Conservation (phyloP, 1,284 basidiomycete species). For the Neotropicomus parvogracilis region DNA sequence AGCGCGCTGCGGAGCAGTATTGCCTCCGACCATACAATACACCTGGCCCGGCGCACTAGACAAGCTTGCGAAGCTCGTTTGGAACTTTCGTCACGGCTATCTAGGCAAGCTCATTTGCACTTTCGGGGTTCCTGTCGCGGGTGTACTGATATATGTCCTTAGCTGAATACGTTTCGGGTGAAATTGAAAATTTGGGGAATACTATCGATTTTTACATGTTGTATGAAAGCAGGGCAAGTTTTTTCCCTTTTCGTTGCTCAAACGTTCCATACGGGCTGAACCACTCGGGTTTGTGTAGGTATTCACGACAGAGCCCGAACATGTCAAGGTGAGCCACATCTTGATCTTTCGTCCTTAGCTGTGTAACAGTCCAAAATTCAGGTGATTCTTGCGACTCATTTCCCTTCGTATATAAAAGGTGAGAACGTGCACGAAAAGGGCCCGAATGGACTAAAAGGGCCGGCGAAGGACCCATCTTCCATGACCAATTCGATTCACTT, state of each 20-base stretch:
- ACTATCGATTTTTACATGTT: constrained; percentile 32
- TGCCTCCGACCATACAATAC: constrained; percentile 28
- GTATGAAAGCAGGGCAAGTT: constrained; percentile 34
- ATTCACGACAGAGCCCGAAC: constrained; percentile 39
- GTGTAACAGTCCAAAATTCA: constrained; percentile 14
- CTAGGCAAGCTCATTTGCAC: constrained; percentile 21
- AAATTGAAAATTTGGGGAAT: constrained; percentile 27
- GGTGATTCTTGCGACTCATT: constrained; percentile 38
- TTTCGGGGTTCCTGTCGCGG: neutral
- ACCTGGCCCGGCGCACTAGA: constrained; percentile 34
- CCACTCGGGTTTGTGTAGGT: constrained; percentile 20
- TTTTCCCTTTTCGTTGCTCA: neutral
- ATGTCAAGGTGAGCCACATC: constrained; percentile 35
- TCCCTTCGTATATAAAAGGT: constrained; percentile 45
- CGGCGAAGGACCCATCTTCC: constrained; percentile 21
- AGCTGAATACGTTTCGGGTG: constrained; percentile 28
- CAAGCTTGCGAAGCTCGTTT: constrained; percentile 25
- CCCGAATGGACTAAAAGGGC: constrained; percentile 6
- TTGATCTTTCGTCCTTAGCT: neutral
- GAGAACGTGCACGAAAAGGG: neutral
- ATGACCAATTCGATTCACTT: constrained; percentile 33
- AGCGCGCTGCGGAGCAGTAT: constrained; percentile 32
- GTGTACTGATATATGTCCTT: neutral
- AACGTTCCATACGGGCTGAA: neutral
- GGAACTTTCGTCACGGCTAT: constrained; percentile 34